Conservation (phyloP, 345 rosid species). For the Salix caprea region DNA sequence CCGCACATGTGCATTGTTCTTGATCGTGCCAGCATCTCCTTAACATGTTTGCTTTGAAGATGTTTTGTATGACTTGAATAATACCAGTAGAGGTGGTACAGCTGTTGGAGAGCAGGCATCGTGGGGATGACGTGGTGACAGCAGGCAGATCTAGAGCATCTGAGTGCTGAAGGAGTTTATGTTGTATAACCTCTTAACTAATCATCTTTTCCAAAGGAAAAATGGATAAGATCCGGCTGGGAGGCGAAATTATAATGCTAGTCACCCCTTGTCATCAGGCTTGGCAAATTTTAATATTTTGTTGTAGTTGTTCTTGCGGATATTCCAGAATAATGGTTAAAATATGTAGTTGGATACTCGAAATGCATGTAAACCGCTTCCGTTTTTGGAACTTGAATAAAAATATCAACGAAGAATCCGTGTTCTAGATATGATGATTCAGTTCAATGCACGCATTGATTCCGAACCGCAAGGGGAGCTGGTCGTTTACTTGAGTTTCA, state of each 20-base stretch:
- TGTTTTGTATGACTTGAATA: background rate
- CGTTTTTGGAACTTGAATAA: background rate
- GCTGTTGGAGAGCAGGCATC: background rate
- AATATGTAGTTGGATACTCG: too few species aligned
- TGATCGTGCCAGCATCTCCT: background rate
- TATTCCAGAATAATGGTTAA: background rate
- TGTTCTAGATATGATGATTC: background rate
- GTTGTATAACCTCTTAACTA: background rate
- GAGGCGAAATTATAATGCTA: background rate
- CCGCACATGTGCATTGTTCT: background rate
- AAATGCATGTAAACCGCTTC: background rate
- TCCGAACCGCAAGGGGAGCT: background rate
- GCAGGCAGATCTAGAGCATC: background rate
- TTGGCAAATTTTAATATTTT: too few species aligned
- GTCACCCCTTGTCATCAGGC: background rate
- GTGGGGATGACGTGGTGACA: background rate
- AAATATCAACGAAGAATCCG: background rate
- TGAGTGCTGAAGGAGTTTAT: background rate
- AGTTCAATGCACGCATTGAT: background rate
- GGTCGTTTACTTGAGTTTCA: background rate
- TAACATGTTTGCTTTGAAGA: background rate
- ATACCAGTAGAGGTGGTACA: background rate
- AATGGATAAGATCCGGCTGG: background rate
- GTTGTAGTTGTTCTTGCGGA: background rate
- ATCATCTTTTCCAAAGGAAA: background rate